A percentile compares a stretch with the other conserved stretches of the same genome.
These are phyloP conservation scores for Tetraselmis chui DNA, from an alignment of 139 green algal genomes.

Conservation along the genomic window DNA sequence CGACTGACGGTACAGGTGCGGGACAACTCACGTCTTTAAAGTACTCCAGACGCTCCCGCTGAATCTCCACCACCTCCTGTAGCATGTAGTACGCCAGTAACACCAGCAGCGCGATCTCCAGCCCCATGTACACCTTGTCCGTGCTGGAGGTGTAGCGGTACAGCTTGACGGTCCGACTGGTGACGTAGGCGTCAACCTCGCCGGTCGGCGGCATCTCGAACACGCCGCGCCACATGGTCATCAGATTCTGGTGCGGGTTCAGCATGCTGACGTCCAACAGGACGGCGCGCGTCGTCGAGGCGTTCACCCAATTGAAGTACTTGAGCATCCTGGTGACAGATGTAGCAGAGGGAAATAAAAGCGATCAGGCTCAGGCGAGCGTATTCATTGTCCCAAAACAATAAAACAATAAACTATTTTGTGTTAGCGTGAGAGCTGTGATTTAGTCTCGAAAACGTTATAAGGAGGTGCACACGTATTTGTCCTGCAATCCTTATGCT, in stretches of 20 bases:
- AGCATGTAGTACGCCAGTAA: slow-evolving; percentile 25
- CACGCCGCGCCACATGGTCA: not conserved
- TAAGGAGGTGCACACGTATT: too few species aligned
- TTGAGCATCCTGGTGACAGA: not conserved
- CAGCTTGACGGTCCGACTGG: not conserved
- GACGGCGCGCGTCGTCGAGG: not conserved
- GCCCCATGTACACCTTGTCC: slow-evolving; percentile 11
- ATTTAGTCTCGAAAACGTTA: too few species aligned
- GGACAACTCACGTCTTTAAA: not conserved
- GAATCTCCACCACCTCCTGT: slow-evolving; percentile 19
- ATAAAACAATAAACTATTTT: too few species aligned
- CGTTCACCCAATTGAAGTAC: not conserved
- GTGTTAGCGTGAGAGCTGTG: too few species aligned
- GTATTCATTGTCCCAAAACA: too few species aligned
- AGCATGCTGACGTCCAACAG: not conserved
- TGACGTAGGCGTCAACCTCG: not conserved
- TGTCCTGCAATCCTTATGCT: too few species aligned
- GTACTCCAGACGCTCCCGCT: not conserved
- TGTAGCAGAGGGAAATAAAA: too few species aligned
- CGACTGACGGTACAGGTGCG: too few species aligned
- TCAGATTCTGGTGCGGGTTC: not conserved
- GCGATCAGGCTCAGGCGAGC: too few species aligned
- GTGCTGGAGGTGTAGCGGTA: slow-evolving; percentile 14
- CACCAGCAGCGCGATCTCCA: slow-evolving; percentile 20
- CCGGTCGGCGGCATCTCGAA: not conserved